Conservation (phyloP, 306 rosid genomes). For the Gastrolobium villosum region DNA sequence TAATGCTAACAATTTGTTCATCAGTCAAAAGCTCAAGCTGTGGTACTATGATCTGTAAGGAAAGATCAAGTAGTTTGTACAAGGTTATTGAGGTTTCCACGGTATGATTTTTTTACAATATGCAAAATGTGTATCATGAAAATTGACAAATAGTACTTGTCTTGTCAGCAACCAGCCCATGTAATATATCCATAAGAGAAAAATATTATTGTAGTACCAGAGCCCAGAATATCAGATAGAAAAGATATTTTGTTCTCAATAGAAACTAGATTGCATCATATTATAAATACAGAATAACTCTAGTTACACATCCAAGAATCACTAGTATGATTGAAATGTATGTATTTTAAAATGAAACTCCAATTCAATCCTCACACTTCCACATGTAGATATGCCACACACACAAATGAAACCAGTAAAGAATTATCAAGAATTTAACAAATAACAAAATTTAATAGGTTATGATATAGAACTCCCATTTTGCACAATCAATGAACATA, state of each 20-base stretch:
- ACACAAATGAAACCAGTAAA: slow-evolving; percentile 1
- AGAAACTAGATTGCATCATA: not conserved
- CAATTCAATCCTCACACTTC: not conserved
- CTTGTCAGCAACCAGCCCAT: not conserved
- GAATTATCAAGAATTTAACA: not conserved
- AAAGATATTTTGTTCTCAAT: not conserved
- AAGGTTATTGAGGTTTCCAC: not conserved
- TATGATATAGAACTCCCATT: slow-evolving; percentile 8
- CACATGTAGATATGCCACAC: not conserved
- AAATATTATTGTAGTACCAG: not conserved
- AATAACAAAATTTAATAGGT: not conserved
- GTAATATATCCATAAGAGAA: slow-evolving; percentile 9
- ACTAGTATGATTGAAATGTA: not conserved
- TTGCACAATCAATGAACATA: not conserved
- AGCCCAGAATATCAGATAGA: not conserved
- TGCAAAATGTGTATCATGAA: not conserved
- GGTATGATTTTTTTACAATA: not conserved
- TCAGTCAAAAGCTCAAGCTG: slow-evolving; percentile 70
- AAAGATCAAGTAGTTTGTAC: slow-evolving; percentile 15
- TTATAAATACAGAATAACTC: not conserved
- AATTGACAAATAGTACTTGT: not conserved
- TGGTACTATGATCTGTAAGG: slow-evolving; percentile 65
- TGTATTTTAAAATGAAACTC: not conserved
- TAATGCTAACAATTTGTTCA: slow-evolving; percentile 52
- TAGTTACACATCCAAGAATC: not conserved